Base-by-base conservation (phyloP, 305 asterid species). In the Ajuga reptans region DNA sequence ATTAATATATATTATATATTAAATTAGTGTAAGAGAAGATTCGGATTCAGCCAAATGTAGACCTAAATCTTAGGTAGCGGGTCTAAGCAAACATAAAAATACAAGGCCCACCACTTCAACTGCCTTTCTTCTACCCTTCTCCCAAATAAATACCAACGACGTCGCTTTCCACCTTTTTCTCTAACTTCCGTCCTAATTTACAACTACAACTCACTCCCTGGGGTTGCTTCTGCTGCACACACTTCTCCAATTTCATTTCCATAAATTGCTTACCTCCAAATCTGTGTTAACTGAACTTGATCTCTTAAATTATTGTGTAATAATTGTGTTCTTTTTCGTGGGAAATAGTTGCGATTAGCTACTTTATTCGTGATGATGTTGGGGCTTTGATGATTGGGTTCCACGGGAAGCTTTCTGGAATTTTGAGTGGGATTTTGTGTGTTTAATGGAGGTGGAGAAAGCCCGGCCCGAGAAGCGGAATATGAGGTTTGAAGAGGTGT, bases 401-500 rank as follows among this genome's bases (percentile, higher is more conserved):
- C 45, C 9, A 6, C 57, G 15, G 46, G 47, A 46, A 18, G 27
- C 27, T 52, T 33, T 43, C 21, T 49, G 29, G 71, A 54, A 9
- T 6, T 24, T 34, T 59, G 72, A 36, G 72, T 39, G 31, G 37
- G 45, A 60, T 11, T 21, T 18, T 36, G 24, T 27, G 54, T 36
- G 64, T 21, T 43, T 36, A 46, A 87, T 87, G 96, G 96, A 84
- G 76, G 74, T 79, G 75, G 87, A 82, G 80, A 80, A 60, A 16
- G 66, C 62, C 68, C 75, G 65, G 77, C 10, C 70, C 72, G 80
- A 62, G 66, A 82, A 70, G 66, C 78, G 71, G 75, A 63, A 85
- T 52, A 81, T 80, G 91, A 79, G 89, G 76, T 82, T 82, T 58
- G 95, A 84, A 29, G 95, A 87, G 71, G 77, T 62, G 27, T 84